Base-by-base conservation (phyloP, 2,329 filamentous ascomycete species). In the Didymella pomorum region DNA sequence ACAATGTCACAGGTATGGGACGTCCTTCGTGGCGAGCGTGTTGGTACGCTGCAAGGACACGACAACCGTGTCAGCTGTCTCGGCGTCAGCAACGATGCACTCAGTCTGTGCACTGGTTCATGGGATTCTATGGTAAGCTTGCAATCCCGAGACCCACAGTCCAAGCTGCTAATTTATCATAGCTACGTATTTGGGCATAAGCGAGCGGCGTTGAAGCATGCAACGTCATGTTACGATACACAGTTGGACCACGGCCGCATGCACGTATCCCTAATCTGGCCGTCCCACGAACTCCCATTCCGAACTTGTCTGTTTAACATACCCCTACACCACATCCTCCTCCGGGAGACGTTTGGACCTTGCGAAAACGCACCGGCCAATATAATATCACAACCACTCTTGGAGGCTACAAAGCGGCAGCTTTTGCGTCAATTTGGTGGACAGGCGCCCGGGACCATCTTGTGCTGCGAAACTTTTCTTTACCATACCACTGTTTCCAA, bases 1-100 rank as follows among this genome's bases (percentile, higher is more conserved):
- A 72, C 55, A 26, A 29, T 56, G 16, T n/a, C 49, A 28, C 62
- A 98, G 94, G 95, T 98, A 61, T 99, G 95, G 95, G 95, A 99
- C 80, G 88, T 97, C 63, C 92, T 96, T 56, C 90, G 95, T 67
- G 95, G 94, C 64, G 95, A 99, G 78, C 96, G 97, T 82, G 93
- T 99, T 66, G 95, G 95, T 75, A 97, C 93, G 55, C 85, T 99
- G 60, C 94, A 96, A 73, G 95, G 95, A 71, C 95, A 99, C 79
- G 94, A 98, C 81, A 99, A 99, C 84, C 91, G 95, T 69, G 95
- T 99, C 77, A 98, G 94, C 86, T 99, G 95, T 81, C 83, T 99
- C 76, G 95, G 95, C 68, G 95, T 99, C 71, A 98, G 94, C 85
- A 98, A 98, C 79, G 95, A 99, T 76, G 95, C 94, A 64, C 97